Percentiles rank a stretch among this genome's conserved stretches.
phyloP scores from a whole-genome alignment of 345 rosid genomes.

The Noccaea bulbosa region DNA sequence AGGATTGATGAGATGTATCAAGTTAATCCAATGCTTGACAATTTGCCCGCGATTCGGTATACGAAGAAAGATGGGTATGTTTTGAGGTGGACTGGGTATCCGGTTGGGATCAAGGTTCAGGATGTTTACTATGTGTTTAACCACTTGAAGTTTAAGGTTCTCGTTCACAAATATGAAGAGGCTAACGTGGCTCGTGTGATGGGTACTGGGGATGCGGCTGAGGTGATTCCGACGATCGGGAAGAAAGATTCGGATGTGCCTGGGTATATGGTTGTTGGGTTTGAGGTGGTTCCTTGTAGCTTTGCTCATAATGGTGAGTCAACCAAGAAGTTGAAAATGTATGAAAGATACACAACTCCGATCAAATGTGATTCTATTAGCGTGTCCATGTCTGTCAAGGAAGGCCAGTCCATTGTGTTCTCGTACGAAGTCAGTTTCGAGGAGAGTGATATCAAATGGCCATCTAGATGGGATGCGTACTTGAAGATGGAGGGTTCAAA shows the following conservation, averaged over 20 bases:
- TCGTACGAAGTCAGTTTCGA: constrained; percentile 78
- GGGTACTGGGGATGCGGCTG: constrained; percentile 92
- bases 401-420: constrained; percentile 70
- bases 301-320: constrained; percentile 58
- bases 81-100: constrained; percentile 87
- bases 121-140: constrained; percentile 75
- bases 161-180: constrained; percentile 86
- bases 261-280: constrained; percentile 88
- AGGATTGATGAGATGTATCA: constrained; percentile 92
- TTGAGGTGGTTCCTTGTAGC: constrained; percentile 85
- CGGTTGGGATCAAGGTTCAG: constrained; percentile 72
- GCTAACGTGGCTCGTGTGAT: constrained; percentile 71
- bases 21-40: constrained; percentile 82
- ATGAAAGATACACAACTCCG: constrained; percentile 59
- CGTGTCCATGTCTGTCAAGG: constrained; percentile 72
- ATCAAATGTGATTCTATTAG: constrained; percentile 75
- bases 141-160: constrained; percentile 85
- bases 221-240: constrained; percentile 59
- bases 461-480: constrained; percentile 90
- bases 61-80: constrained; percentile 63
- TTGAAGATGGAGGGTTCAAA: constrained; percentile 82
- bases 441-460: constrained; percentile 86
- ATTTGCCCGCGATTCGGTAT: constrained; percentile 79
- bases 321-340: constrained; percentile 61
- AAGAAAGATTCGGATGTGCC: constrained; percentile 49